Percentiles rank a stretch among this genome's conserved stretches.
phyloP scores from a whole-genome alignment of 179 eudicot genomes.

The Carnegiea gigantea region DNA sequence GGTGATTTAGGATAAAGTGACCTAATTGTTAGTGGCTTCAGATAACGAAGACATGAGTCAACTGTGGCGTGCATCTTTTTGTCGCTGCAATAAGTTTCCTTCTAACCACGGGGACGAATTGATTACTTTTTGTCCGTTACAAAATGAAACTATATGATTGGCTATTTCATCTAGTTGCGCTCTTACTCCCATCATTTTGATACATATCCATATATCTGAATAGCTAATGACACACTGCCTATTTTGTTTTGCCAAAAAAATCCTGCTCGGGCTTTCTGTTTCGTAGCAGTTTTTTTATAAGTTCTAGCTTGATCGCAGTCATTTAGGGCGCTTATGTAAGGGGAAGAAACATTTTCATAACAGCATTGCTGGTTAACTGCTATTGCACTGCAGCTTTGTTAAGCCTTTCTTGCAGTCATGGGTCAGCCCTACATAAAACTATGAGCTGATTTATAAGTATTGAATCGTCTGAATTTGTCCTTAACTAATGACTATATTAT shows the following conservation, averaged over 20 bases:
- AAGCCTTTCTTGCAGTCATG: conserved; percentile 3
- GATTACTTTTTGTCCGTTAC: not conserved
- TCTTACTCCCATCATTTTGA: not conserved
- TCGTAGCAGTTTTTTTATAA: not conserved
- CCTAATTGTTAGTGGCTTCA: not conserved
- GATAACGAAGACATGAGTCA: not conserved
- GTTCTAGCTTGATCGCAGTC: not conserved
- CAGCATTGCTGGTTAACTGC: not conserved
- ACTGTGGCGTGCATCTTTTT: not conserved
- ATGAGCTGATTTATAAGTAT: not conserved
- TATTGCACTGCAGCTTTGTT: not conserved
- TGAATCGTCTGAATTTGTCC: not conserved
- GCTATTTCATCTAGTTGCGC: not conserved
- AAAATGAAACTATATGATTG: not conserved
- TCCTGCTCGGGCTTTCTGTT: too few species aligned
- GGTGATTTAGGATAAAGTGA: not conserved
- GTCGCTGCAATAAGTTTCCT: not conserved
- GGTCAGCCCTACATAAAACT: not conserved
- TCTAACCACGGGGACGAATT: not conserved
- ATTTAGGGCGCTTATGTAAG: not conserved
- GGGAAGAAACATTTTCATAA: not conserved
- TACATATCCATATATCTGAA: not conserved
- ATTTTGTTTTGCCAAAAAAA: not conserved
- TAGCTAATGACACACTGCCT: not conserved
- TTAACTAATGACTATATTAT: not conserved